phyloP scores from a whole-genome alignment of 805 yeast genomes.

The Saccharomyces eubayanus region DNA sequence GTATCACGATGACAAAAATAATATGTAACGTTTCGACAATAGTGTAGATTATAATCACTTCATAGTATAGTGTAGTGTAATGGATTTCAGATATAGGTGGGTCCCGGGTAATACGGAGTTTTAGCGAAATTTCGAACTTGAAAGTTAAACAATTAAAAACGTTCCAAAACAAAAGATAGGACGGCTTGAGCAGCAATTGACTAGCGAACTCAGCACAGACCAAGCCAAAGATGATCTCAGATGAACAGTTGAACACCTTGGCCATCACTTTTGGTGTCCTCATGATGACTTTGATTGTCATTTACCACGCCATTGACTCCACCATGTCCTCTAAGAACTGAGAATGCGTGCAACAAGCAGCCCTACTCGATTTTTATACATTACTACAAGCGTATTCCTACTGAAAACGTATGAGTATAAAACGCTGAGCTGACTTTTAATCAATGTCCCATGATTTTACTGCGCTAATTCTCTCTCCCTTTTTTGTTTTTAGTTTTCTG shows the following conservation, averaged over 20 bases:
- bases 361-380: background rate
- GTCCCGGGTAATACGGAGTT: background rate
- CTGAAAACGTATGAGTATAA: background rate
- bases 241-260: slow-evolving; percentile 64
- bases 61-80: background rate
- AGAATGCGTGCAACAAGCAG: background rate
- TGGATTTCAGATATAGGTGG: background rate
- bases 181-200: background rate
- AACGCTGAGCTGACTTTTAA: background rate
- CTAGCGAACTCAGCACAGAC: background rate
- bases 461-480: background rate
- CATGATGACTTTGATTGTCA: slow-evolving; percentile 60
- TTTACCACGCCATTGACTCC: slow-evolving; percentile 60
- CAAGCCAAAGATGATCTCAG: slow-evolving; percentile 58
- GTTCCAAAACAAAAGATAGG: background rate
- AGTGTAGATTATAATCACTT: background rate
- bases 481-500: background rate
- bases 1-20: background rate
- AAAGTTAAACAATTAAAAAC: background rate
- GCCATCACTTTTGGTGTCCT: slow-evolving; percentile 67
- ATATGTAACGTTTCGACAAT: background rate
- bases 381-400: background rate
- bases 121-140: background rate
- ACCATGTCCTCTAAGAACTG: slow-evolving; percentile 21
- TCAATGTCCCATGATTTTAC: background rate